A percentile compares a stretch with the other conserved stretches of the same genome.
Conservation (phyloP, 495 filamentous ascomycete genomes). For the Parathielavia appendiculata region DNA sequence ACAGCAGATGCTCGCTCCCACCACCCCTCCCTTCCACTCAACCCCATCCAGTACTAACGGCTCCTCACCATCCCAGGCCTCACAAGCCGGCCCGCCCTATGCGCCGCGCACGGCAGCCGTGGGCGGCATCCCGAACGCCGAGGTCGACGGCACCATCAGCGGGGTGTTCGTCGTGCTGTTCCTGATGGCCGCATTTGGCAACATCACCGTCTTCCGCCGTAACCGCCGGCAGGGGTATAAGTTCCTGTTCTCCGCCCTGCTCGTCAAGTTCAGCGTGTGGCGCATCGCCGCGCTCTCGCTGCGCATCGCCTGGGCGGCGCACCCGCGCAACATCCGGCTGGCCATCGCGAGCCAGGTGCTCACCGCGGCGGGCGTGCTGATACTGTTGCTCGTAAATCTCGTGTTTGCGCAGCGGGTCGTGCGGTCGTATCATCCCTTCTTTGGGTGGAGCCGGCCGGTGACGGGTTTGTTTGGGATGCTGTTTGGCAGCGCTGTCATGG, state of each 20-base stretch:
- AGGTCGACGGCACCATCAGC: slow-evolving; percentile 45
- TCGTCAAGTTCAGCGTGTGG: slow-evolving; percentile 77
- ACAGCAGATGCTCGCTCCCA: too few species aligned
- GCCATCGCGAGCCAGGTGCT: slow-evolving; percentile 71
- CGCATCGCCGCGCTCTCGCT: slow-evolving; percentile 59
- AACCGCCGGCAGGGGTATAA: slow-evolving; percentile 58
- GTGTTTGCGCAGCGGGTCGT: slow-evolving; percentile 73
- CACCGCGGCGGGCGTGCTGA: slow-evolving; percentile 66
- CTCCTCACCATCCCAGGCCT: not conserved
- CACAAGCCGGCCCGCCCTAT: slow-evolving; percentile 3
- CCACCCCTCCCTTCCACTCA: too few species aligned
- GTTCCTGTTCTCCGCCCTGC: slow-evolving; percentile 62
- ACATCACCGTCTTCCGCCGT: slow-evolving; percentile 60
- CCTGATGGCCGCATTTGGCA: slow-evolving; percentile 48
- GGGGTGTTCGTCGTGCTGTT: slow-evolving; percentile 63
- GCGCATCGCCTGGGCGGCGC: slow-evolving; percentile 55
- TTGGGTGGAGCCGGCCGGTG: slow-evolving; percentile 60
- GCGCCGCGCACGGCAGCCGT: slow-evolving; percentile 5
- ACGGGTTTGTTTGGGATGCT: slow-evolving; percentile 49
- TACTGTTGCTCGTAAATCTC: slow-evolving; percentile 79
- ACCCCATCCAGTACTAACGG: not conserved
- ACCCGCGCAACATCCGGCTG: slow-evolving; percentile 45
- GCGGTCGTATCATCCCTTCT: slow-evolving; percentile 62
- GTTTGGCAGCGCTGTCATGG: slow-evolving; percentile 55
- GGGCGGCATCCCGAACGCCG: slow-evolving; percentile 1